Base-by-base conservation (phyloP, 345 rosid species). In the Mercurialis annua region DNA sequence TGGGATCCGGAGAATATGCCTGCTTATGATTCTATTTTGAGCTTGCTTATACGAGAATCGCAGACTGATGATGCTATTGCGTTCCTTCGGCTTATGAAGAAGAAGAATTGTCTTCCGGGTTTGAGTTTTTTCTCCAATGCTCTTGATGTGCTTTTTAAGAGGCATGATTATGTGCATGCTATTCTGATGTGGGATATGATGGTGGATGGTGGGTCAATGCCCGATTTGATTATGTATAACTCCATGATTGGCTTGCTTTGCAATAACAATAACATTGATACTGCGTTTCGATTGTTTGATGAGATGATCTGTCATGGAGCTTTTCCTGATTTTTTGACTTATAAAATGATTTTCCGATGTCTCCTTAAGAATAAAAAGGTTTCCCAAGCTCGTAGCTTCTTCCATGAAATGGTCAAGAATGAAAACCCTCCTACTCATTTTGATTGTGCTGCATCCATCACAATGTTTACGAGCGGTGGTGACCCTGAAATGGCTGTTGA, bases 401-500 rank as follows among this genome's bases (percentile, higher is more conserved):
- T 86, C 56, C 5, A 18, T 15, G 91, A 86, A 81, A 84, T 86
- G 84, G 66, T 73, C 64, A 86, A 81, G 84, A 86, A 82, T 59
- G 85, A 84, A 78, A 66, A 30, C 36, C 80, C 82, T 17, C 86
- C 88, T 0, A 78, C 78, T 2, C 75, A 69, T 66, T 16, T 70
- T 60, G 79, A 80, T 75, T 82, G 80, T 48, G 73, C 76, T n/a
- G 29, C 73, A 3, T 86, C 86, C 34, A 79, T 84, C 48, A 50
- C 78, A 49, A 65, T 81, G 82, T 68, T 84, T 72, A 66, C 82
- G 20, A 74, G 75, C 5, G 59, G 77, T 1, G 80, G 79, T 52
- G 90, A 86, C 70, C 85, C 86, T 23, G 86, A 86, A 76, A 73
- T 62, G 67, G 86, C 84, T n/a, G 76, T 81, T 30, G 79, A 84